A percentile compares a stretch with the other conserved stretches of the same genome.
phyloP scores from a whole-genome alignment of 129 eudicot genomes.

The Ambrosia artemisiifolia region DNA sequence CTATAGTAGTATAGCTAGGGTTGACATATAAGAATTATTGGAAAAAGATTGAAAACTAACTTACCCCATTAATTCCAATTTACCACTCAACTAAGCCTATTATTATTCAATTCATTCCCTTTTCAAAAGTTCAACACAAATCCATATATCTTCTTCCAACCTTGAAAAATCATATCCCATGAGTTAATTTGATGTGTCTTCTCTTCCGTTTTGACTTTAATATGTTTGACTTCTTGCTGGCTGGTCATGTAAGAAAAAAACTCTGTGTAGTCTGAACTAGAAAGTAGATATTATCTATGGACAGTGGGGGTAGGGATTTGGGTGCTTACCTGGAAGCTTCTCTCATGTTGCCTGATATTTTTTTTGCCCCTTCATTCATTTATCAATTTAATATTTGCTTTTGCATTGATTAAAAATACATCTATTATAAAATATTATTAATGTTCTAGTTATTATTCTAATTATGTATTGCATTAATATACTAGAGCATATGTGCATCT shows the following conservation, averaged over 20 bases:
- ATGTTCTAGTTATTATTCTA: conserved; percentile 10
- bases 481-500: not conserved
- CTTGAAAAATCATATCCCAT: conserved; percentile 10
- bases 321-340: conserved; percentile 41
- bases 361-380: conserved; percentile 11
- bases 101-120: conserved; percentile 2
- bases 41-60: conserved; percentile 46
- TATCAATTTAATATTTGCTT: conserved; percentile 19
- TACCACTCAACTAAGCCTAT: conserved; percentile 31
- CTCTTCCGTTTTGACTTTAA: conserved; percentile 21
- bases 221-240: conserved; percentile 18
- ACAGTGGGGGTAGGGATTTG: conserved; percentile 28
- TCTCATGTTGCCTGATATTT: conserved; percentile 15
- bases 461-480: conserved; percentile 16
- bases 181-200: conserved; percentile 3
- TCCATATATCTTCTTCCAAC: not conserved
- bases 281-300: conserved; percentile 24
- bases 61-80: conserved; percentile 30
- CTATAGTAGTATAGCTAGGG: conserved; percentile 38
- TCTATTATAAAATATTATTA: not conserved
- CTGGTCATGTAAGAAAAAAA: conserved; percentile 2
- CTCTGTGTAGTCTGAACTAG: conserved; percentile 16
- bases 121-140: not conserved
- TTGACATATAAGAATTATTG: conserved; percentile 39
- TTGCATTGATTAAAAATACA: conserved; percentile 10